Base-by-base conservation (phyloP, 2,329 filamentous ascomycete genomes). In the Penicillium frequentans region DNA sequence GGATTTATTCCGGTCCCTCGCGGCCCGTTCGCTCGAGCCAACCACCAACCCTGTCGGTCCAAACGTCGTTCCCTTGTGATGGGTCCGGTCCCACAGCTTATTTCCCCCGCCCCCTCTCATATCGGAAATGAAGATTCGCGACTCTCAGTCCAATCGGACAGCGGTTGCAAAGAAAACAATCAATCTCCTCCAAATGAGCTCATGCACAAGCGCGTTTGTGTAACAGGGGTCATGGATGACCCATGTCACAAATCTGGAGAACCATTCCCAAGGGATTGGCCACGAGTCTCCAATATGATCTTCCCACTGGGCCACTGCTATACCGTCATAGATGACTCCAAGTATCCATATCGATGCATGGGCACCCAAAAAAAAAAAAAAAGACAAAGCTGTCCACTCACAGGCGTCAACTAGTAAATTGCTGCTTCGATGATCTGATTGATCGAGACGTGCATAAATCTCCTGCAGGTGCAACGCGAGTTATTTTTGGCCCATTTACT, bases 1-100 rank as follows among this genome's bases (percentile, higher is more conserved):
- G 24, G 82, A 80, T 7, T 79, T 79, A 44, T 48, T 47, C 45
- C 49, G 10, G 55, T 8, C 83, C 56, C 50, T 52, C 33, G 54
- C 56, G 59, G 59, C 59, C 59, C 59, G 58, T 52, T 49, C 52
- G 52, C 50, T 61, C 39, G 48, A 55, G 23, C 56, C 52, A 59
- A 59, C 49, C 52, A 50, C 35, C 53, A 57, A 52, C 56, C 59
- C 31, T 42, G 52, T 55, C 33, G n/a, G 21, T 27, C 33, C 31
- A 37, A 43, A 53, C 55, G 55, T 58, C 43, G 54, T 51, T 42
- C 54, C 54, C 47, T 56, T 56, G 50, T 52, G 52, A 59, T 56
- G 57, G 51, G 54, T 52, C 43, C 26, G 44, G 35, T 57, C 37
- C 31, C 23, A 33, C 35, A 35, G 33, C 26, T 49, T 48, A 26